Evolutionary conservation across 2,329 filamentous ascomycete species (phyloP).

Genomic region (Monascus ruber): DNA sequence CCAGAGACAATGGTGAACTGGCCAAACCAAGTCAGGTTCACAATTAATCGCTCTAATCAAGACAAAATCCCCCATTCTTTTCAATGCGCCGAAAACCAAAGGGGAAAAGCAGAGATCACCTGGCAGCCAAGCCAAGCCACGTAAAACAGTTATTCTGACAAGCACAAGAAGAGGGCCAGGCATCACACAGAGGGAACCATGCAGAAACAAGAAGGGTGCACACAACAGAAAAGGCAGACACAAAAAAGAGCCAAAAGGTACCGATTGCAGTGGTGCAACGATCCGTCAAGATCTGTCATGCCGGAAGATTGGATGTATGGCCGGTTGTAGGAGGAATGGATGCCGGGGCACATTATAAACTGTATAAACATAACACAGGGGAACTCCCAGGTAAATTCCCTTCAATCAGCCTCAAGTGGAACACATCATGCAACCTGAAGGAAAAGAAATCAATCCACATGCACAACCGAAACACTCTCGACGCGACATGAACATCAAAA

Average conservation of each 20-base stretch:
- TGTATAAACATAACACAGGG: neutral
- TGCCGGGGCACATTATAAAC: neutral
- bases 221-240: neutral
- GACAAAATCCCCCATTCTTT: conserved; percentile 20
- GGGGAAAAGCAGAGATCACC: conserved; percentile 7
- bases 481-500: too few species aligned
- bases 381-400: neutral
- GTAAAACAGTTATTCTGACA: conserved; percentile 5
- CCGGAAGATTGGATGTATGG: neutral
- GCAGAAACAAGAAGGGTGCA: neutral
- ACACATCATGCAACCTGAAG: too few species aligned
- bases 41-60: conserved; percentile 14
- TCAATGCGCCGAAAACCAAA: conserved; percentile 22
- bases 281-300: neutral
- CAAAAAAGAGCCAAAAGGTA: too few species aligned
- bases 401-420: neutral
- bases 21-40: conserved; percentile 18
- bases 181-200: conserved; percentile 8
- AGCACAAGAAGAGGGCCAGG: conserved; percentile 6
- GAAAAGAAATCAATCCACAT: too few species aligned
- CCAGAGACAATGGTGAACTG: conserved; percentile 16
- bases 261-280: too few species aligned
- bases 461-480: too few species aligned
- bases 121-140: conserved; percentile 2
- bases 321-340: neutral